A percentile compares a stretch with the other conserved stretches of the same genome.
Conservation (phyloP, 139 green algal genomes). For the Chlorella sorokiniana region DNA sequence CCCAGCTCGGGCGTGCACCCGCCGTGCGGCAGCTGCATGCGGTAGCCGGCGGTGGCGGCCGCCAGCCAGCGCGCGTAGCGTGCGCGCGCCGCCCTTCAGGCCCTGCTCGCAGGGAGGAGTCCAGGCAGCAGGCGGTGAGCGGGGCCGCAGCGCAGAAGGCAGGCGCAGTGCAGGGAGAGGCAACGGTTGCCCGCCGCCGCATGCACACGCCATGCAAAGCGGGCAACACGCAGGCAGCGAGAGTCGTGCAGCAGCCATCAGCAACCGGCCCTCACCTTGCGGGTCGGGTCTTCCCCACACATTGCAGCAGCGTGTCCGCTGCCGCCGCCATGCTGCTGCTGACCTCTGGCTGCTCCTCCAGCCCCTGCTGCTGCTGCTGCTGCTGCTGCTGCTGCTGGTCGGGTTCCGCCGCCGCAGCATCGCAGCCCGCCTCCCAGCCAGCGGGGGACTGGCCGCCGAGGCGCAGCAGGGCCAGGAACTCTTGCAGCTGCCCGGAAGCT, state of each 20-base stretch:
- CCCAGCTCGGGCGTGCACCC: neutral
- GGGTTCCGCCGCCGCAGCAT: neutral
- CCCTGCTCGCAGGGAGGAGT: neutral
- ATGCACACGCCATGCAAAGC: too few relatives aligned
- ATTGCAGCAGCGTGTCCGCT: conserved; percentile 39
- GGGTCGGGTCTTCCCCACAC: conserved; percentile 47
- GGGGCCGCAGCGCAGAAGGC: too few relatives aligned
- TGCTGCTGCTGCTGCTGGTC: conserved; percentile 4
- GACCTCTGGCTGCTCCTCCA: neutral
- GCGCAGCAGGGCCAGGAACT: conserved; percentile 62
- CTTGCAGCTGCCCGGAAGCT: conserved; percentile 31
- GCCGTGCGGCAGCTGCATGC: conserved; percentile 30
- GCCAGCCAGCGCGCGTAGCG: conserved; percentile 23
- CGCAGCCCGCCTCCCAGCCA: neutral
- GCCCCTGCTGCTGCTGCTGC: conserved; percentile 1
- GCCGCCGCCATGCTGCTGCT: conserved; percentile 42
- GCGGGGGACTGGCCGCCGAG: conserved; percentile 31
- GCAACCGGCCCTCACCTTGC: conserved; percentile 15
- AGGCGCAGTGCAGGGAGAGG: too few relatives aligned
- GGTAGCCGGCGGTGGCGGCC: conserved; percentile 70
- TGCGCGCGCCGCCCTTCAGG: conserved; percentile 13
- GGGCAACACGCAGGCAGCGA: neutral
- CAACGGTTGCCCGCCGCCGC: too few relatives aligned
- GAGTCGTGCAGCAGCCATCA: neutral
- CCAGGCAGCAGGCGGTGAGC: neutral